Base-by-base conservation (phyloP, 805 yeast genomes). In the Cyberlindnera sargentensis region DNA sequence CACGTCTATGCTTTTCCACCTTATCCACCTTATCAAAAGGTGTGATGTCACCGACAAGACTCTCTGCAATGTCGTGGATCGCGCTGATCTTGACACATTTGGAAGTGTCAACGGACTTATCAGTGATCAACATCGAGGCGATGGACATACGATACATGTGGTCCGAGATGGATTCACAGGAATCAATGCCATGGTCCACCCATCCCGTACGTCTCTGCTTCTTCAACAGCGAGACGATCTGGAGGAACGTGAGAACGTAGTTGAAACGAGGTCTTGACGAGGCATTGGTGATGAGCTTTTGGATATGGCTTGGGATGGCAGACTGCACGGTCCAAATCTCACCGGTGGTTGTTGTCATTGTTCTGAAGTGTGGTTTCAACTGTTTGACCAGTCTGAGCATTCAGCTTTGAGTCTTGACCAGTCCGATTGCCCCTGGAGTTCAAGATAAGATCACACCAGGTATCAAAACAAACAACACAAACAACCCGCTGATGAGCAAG, bases 101-200 rank as follows among this genome's bases (percentile, higher is more conserved):
- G 47, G 75, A 72, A 26, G 75, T 68, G 62, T 85, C 79, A 30
- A 84, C 69, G 2, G 68, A 63, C n/a, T 64, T 62, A 40, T 72
- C 65, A 28, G 66, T 64, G 36, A 87, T 72, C 25, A 88, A 63
- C 83, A 89, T 77, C 24, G 91, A 71, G 36, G 88, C 78, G 23
- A 90, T 68, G 5, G 88, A 79, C 96, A 91, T 90, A 45, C 99
- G 72, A 61, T 91, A 90, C 96, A 90, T 90, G 63, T 91, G 97
- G 64, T 90, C 97, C n/a, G 87, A 76, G 41, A 89, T 88, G 41
- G 84, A 76, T 63, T 88, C 74, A 51, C 73, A 67, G 2, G 61
- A 56, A 3, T 44, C 37, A 25, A 70, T 60, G 9, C 61, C 64
- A 56, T 77, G 78, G 58, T 88, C 91, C 23, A 91, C 64, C 98